Percentiles rank a stretch among this genome's conserved stretches.
These are phyloP conservation scores for Fusarium stilboides DNA, from an alignment of 2,329 filamentous ascomycete species.

Conservation along the genomic window DNA sequence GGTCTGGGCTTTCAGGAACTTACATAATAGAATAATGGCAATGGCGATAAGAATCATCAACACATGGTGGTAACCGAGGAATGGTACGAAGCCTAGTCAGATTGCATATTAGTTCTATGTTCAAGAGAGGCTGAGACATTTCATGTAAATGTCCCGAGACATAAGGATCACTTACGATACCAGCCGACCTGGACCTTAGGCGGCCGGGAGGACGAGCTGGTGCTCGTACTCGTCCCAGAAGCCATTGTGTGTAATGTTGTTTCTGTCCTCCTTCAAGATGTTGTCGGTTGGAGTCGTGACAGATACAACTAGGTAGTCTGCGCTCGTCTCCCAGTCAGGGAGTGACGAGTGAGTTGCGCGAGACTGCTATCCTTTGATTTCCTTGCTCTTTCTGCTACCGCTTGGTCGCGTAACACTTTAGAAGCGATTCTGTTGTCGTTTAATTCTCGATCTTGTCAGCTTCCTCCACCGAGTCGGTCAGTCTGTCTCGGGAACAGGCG, in stretches of 20 bases:
- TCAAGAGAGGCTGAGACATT: constrained; percentile 34
- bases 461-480: constrained; percentile 29
- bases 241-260: constrained; percentile 45
- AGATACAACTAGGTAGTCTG: constrained; percentile 35
- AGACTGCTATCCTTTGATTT: constrained; percentile 19
- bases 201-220: constrained; percentile 50
- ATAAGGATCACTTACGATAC: constrained; percentile 60
- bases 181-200: constrained; percentile 64
- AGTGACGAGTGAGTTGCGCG: constrained; percentile 44
- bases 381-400: constrained; percentile 35
- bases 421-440: constrained; percentile 13
- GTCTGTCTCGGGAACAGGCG: constrained; percentile 41
- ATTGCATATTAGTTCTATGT: constrained; percentile 42
- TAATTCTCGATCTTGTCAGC: constrained; percentile 5
- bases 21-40: constrained; percentile 94
- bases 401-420: constrained; percentile 16
- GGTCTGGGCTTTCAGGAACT: constrained; percentile 57
- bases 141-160: constrained; percentile 17
- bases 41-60: constrained; percentile 97
- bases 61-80: constrained; percentile 84
- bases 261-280: constrained; percentile 35
- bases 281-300: constrained; percentile 23
- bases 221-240: constrained; percentile 44
- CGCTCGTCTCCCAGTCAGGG: constrained; percentile 48
- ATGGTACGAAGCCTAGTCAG: constrained; percentile 73